These are phyloP conservation scores for Nicotiana attenuata DNA, from an alignment of 257 asterid species.

Conservation along the genomic window DNA sequence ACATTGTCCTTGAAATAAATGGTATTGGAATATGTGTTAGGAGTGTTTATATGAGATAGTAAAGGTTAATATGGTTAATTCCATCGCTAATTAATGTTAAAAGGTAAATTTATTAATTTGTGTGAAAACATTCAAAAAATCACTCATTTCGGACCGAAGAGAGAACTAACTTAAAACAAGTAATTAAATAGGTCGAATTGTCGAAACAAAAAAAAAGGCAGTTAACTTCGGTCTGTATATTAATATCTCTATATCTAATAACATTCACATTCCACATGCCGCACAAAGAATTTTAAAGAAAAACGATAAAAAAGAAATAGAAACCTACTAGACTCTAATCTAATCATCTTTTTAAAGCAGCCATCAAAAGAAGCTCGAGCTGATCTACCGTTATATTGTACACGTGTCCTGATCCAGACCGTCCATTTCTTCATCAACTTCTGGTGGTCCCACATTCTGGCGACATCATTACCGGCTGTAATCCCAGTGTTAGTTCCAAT, in stretches of 20 bases:
- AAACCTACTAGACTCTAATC: not conserved
- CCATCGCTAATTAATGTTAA: too few relatives aligned
- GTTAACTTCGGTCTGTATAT: not conserved
- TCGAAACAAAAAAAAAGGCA: not conserved
- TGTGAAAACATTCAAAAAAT: too few relatives aligned
- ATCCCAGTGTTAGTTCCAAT: conserved; percentile 34
- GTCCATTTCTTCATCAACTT: not conserved
- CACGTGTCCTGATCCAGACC: conserved; percentile 4
- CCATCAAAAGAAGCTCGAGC: not conserved
- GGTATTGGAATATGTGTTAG: too few relatives aligned
- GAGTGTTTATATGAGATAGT: too few relatives aligned
- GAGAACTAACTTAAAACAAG: not conserved
- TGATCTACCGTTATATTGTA: not conserved
- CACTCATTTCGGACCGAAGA: too few relatives aligned
- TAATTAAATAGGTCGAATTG: not conserved
- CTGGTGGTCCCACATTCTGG: not conserved
- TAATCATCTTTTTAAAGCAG: not conserved
- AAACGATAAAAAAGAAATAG: too few relatives aligned
- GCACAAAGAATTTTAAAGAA: not conserved
- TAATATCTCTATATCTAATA: not conserved
- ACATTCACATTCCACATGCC: not conserved
- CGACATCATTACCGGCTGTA: conserved; percentile 12
- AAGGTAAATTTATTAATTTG: too few relatives aligned
- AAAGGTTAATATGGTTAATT: too few relatives aligned
- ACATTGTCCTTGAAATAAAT: too few relatives aligned